These are phyloP conservation scores for Eragrostis tef DNA, from an alignment of 202 grass and related monocot species.

Conservation along the genomic window DNA sequence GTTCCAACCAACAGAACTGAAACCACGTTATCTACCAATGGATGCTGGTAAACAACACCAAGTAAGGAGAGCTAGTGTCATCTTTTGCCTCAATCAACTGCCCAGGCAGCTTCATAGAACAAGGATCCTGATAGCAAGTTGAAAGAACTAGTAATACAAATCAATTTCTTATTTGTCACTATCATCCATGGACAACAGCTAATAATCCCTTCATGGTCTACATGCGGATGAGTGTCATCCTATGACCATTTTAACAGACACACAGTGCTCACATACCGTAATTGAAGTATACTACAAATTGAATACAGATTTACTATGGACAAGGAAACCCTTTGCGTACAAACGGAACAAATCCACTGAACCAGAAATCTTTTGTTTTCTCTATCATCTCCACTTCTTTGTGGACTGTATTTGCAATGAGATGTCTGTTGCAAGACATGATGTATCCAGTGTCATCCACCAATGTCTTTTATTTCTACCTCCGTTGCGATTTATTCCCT, in stretches of 20 bases:
- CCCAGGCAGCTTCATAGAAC: background rate
- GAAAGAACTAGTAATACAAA: background rate
- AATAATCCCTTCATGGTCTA: background rate
- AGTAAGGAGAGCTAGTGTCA: background rate
- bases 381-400: background rate
- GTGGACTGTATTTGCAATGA: slow-evolving; percentile 20
- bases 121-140: background rate
- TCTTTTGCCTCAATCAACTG: background rate
- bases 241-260: slow-evolving; percentile 19
- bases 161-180: slow-evolving; percentile 9
- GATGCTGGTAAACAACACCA: background rate
- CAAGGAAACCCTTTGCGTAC: background rate
- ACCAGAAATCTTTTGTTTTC: slow-evolving; percentile 15
- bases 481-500: slow-evolving; percentile 40
- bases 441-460: background rate
- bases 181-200: slow-evolving; percentile 27
- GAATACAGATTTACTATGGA: slow-evolving; percentile 44
- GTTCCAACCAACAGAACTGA: background rate
- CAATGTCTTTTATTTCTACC: slow-evolving; percentile 2
- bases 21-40: background rate
- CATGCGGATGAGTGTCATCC: slow-evolving; percentile 8
- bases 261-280: slow-evolving; percentile 20
- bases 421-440: slow-evolving; percentile 3
- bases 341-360: background rate
- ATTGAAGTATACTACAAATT: slow-evolving; percentile 15